Evolutionary conservation across 176 grass and related monocot genomes (phyloP), one percentile per base, ranked within the genome.

Genomic region (Neostapfia colusana): DNA sequence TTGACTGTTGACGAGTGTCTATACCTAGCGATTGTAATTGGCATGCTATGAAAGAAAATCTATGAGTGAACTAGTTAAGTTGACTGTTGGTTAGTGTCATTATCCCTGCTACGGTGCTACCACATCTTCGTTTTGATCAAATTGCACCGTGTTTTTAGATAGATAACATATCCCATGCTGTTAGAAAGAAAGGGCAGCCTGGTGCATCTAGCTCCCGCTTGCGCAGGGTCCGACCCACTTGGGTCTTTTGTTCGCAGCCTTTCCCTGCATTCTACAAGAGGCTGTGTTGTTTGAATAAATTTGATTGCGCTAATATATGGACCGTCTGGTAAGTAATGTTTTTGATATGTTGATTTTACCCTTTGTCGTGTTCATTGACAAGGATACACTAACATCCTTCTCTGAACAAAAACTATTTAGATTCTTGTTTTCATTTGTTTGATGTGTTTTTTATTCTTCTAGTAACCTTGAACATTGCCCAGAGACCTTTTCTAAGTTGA

Each of bases 371-470:
- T 62, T 35, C 67, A 13, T 42, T 67, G 23, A 62, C 24, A 69
- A 72, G 9, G 7, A 20, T 71, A 28, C 40, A n/a, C 49, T 42
- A 1, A 69, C 54, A 23, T 54, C 38, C 23, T 43, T 8, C 18
- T 40, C 10, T 16, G 55, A n/a, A 17, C 2, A 45, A 17, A 31
- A 43, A 75, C 55, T 42, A 49, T 10, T 70, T 5, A 10, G 6
- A 43, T 70, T 70, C 38, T 78, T 71, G 5, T 63, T 82, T 73
- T 40, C 45, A 55, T 51, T 44, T 55, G 15, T 45, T 63, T 56
- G 36, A 26, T 43, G 31, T 66, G 24, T 55, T 57, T 10, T 51
- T 41, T 41, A 41, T 6, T 41, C 39, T 41, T 41, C 9, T 41
- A 41, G 39, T 55, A 78, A 65, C 63, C 26, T 37, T 44, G 64